phyloP scores from a whole-genome alignment of 176 grass and related monocot genomes.

The Phoenix roebelenii region DNA sequence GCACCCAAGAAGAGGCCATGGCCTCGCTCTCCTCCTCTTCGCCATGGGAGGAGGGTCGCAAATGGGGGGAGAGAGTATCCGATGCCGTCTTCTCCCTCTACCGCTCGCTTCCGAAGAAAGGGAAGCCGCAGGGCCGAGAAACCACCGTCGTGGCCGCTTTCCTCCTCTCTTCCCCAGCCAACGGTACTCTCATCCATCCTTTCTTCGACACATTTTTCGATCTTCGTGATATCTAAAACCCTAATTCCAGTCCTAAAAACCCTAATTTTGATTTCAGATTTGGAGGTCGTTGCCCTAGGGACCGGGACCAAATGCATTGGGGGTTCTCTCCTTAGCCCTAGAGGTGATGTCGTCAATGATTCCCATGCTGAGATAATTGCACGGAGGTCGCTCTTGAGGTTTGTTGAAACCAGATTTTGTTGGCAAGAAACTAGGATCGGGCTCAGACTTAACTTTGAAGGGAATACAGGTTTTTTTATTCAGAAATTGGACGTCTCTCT shows the following conservation, averaged over 20 bases:
- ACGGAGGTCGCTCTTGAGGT: slow-evolving; percentile 59
- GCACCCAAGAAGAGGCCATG: background rate
- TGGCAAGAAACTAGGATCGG: background rate
- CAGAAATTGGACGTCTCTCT: slow-evolving; percentile 29
- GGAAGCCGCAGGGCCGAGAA: slow-evolving; percentile 75
- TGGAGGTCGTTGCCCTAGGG: slow-evolving; percentile 46
- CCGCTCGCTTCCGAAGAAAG: slow-evolving; percentile 68
- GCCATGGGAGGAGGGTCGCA: slow-evolving; percentile 6
- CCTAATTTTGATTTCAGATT: slow-evolving; percentile 14
- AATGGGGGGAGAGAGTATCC: slow-evolving; percentile 35
- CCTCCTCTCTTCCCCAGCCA: slow-evolving; percentile 40
- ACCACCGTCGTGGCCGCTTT: slow-evolving; percentile 79
- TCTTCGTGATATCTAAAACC: too few relatives aligned
- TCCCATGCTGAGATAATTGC: slow-evolving; percentile 79
- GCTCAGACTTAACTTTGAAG: background rate
- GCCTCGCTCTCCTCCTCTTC: background rate
- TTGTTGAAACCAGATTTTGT: background rate
- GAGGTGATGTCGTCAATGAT: slow-evolving; percentile 62
- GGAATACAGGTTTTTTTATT: slow-evolving; percentile 36
- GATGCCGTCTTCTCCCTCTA: slow-evolving; percentile 35
- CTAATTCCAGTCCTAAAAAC: background rate
- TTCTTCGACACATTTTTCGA: background rate
- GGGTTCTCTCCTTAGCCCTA: slow-evolving; percentile 33
- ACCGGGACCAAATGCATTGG: slow-evolving; percentile 92
- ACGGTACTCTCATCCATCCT: slow-evolving; percentile 4